Evolutionary conservation across 2,329 filamentous ascomycete genomes (phyloP).

Genomic region (Dactylellina haptotyla): DNA sequence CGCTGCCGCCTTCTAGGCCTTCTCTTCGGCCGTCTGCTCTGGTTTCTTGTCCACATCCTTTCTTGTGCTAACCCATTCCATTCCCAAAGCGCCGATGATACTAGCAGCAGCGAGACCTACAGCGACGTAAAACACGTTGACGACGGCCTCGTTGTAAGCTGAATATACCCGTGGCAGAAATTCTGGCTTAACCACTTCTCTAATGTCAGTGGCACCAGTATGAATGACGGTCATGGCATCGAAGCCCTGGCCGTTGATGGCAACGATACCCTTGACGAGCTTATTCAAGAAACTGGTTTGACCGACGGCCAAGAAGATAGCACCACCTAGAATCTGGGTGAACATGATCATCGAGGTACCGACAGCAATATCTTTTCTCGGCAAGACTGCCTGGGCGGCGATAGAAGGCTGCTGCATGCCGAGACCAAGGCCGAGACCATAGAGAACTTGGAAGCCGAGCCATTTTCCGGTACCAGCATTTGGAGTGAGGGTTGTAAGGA

Average conservation of each 20-base stretch:
- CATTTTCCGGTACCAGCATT: slow-evolving; percentile 63
- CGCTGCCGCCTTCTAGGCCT: slow-evolving; percentile 3
- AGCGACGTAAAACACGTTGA: slow-evolving; percentile 70
- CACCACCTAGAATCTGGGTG: slow-evolving; percentile 70
- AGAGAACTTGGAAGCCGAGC: slow-evolving; percentile 62
- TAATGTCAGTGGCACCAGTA: slow-evolving; percentile 71
- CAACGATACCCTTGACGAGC: slow-evolving; percentile 59
- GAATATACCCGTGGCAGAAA: slow-evolving; percentile 68
- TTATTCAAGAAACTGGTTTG: slow-evolving; percentile 67
- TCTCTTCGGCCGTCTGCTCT: slow-evolving; percentile 18
- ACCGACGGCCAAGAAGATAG: slow-evolving; percentile 69
- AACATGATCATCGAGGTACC: slow-evolving; percentile 70
- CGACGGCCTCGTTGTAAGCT: slow-evolving; percentile 73
- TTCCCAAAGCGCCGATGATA: slow-evolving; percentile 67
- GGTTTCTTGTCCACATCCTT: slow-evolving; percentile 60
- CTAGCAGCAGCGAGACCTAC: slow-evolving; percentile 68
- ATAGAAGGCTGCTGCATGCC: slow-evolving; percentile 70
- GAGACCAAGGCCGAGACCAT: slow-evolving; percentile 69
- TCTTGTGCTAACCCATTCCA: slow-evolving; percentile 76
- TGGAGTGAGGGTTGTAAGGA: slow-evolving; percentile 66
- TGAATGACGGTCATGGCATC: slow-evolving; percentile 63
- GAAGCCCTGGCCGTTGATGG: slow-evolving; percentile 39
- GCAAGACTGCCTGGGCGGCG: slow-evolving; percentile 68
- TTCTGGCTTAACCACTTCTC: slow-evolving; percentile 65
- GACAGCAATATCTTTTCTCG: slow-evolving; percentile 67